Evolutionary conservation across 2,329 filamentous ascomycete species (phyloP).

Genomic region (Colletotrichum tropicicola): DNA sequence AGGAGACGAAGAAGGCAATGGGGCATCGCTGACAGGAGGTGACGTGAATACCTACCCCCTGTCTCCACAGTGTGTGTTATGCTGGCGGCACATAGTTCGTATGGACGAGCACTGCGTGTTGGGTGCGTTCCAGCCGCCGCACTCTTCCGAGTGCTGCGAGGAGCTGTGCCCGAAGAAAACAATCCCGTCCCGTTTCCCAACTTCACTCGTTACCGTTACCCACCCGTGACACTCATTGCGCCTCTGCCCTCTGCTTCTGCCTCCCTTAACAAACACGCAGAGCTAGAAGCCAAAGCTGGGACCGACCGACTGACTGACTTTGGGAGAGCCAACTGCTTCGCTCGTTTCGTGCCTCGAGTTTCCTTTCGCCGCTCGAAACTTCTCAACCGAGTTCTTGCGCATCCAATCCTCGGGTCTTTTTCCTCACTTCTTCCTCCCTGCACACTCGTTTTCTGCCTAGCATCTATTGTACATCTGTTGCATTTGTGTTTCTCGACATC

Average conservation of each 20-base stretch:
- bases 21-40: background rate
- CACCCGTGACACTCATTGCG: background rate
- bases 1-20: constrained; percentile 22
- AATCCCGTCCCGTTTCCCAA: constrained; percentile 32
- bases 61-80: constrained; percentile 7
- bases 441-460: constrained; percentile 25
- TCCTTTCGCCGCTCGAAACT: constrained; percentile 6
- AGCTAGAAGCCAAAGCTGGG: background rate
- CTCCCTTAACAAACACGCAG: constrained; percentile 12
- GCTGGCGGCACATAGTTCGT: constrained; percentile 30
- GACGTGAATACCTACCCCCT: background rate
- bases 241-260: too few relatives aligned
- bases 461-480: constrained; percentile 16
- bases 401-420: background rate
- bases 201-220: background rate
- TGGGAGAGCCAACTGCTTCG: constrained; percentile 7
- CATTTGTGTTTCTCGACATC: constrained; percentile 17
- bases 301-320: too few relatives aligned
- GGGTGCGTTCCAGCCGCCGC: constrained; percentile 20
- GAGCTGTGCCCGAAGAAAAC: constrained; percentile 28
- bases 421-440: constrained; percentile 17
- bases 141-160: background rate
- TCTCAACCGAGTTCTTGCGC: background rate
- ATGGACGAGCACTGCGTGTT: constrained; percentile 16
- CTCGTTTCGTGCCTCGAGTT: constrained; percentile 17